Evolutionary conservation across 345 rosid genomes (phyloP), one percentile per base, ranked within the genome.

Genomic region (Aquilaria sinensis): DNA sequence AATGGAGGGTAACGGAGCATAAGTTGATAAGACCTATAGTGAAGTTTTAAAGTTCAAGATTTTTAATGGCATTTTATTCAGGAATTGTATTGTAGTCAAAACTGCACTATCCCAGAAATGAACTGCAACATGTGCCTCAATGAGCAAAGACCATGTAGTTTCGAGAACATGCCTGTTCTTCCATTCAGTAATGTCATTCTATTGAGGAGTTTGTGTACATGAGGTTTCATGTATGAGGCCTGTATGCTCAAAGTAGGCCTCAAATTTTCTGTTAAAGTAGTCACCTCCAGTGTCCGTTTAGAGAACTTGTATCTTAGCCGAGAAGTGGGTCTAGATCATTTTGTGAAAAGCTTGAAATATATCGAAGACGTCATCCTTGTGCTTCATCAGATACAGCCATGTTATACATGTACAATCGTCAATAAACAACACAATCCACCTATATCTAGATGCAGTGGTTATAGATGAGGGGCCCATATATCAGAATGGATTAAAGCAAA

Each of bases 321-420:
- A 5, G 48, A 53, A 68, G 47, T 61, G 56, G 6, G 66, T 68
- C 47, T 2, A 11, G 16, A 68, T 9, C 59, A 68, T 53, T 1
- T 0, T 6, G 2, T 61, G 61, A 54, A 61, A 61, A 6, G 52
- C 6, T 16, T 47, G 14, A 59, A 16, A 16, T 16, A 16, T 16
- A 16, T 16, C 23, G 0, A 16, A 16, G 23, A 16, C 23, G 0
- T 16, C 23, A 16, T 16, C 23, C 0, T 16, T 16, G 23, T 16
- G 23, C 23, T 16, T 16, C 23, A 16, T 16, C 23, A 16, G 23
- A 16, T 16, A 16, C 23, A 16, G 0, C 23, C 23, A 16, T 16
- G 23, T 16, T 16, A 10, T 34, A 12, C 52, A 51, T 0, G 45
- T 51, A 3, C 10, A 47, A 0, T 11, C 50, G n/a, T 3, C 58